These are phyloP conservation scores for Thelonectria rubi DNA, from an alignment of 2,329 filamentous ascomycete genomes.

Conservation along the genomic window DNA sequence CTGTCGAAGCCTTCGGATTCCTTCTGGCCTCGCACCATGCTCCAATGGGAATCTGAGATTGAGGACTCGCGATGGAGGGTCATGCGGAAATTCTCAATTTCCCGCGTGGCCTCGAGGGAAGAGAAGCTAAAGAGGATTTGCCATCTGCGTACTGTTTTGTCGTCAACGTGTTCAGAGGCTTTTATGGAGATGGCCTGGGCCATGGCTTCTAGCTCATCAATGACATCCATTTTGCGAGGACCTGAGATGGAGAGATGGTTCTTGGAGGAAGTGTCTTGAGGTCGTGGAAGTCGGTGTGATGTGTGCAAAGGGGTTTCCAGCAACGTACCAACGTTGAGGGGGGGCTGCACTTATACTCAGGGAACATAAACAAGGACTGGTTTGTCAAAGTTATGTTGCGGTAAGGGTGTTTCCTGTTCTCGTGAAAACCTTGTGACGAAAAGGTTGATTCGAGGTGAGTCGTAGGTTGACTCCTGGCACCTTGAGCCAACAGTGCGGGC, in stretches of 20 bases:
- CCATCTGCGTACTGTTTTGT: not conserved
- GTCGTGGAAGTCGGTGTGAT: not conserved
- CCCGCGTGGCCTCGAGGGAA: not conserved
- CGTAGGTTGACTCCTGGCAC: no score
- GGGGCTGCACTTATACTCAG: no score
- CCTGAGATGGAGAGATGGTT: not conserved
- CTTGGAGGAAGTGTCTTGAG: not conserved
- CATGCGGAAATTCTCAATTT: not conserved
- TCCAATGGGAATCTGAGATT: conserved; percentile 8
- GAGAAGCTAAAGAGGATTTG: conserved; percentile 13
- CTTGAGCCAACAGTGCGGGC: no score
- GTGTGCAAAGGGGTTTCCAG: no score
- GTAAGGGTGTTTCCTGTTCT: no score
- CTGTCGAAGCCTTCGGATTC: not conserved
- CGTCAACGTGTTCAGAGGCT: not conserved
- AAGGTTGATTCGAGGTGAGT: no score
- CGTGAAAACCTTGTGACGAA: no score
- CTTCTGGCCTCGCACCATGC: not conserved
- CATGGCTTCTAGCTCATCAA: not conserved
- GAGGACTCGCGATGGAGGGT: accelerated
- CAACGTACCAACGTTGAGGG: no score
- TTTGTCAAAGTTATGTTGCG: no score
- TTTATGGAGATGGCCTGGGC: not conserved
- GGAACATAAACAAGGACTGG: no score
- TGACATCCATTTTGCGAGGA: not conserved